These are phyloP conservation scores for Antrodiella citrinella DNA, from an alignment of 768 basidiomycete species.

Conservation along the genomic window DNA sequence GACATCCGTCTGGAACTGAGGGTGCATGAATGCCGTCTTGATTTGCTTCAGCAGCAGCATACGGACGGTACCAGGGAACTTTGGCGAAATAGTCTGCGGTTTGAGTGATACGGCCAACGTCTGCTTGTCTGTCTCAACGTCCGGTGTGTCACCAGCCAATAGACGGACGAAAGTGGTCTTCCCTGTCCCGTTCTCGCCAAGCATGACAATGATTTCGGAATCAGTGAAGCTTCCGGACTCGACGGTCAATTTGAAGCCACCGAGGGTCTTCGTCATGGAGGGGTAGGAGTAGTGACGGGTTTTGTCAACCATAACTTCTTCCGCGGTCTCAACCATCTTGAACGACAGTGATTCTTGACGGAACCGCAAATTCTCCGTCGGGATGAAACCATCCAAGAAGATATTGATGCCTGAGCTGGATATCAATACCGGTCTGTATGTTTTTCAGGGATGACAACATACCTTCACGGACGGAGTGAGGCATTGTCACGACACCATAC, in stretches of 20 bases:
- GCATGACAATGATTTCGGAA: slow-evolving; percentile 98
- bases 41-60: slow-evolving; percentile 92
- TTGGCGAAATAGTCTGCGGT: slow-evolving; percentile 97
- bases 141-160: slow-evolving; percentile 88
- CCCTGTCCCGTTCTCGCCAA: slow-evolving; percentile 98
- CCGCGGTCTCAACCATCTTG: slow-evolving; percentile 96
- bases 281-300: slow-evolving; percentile 90
- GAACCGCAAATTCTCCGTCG: slow-evolving; percentile 97
- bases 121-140: slow-evolving; percentile 75
- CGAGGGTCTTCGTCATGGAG: slow-evolving; percentile 94
- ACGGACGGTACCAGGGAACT: slow-evolving; percentile 94
- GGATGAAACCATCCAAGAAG: slow-evolving; percentile 97
- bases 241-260: slow-evolving; percentile 91
- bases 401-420: slow-evolving; percentile 85
- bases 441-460: slow-evolving; percentile 11
- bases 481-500: slow-evolving; percentile 99
- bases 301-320: slow-evolving; percentile 81
- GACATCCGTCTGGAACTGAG: slow-evolving; percentile 99
- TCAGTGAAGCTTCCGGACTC: slow-evolving; percentile 91
- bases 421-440: background rate
- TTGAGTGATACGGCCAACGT: slow-evolving; percentile 87
- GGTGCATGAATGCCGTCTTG: slow-evolving; percentile 94
- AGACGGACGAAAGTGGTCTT: slow-evolving; percentile 98
- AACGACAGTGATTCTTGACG: slow-evolving; percentile 92
- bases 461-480: slow-evolving; percentile 97